Percentiles rank a stretch among this genome's conserved stretches.
Evolutionary conservation across 805 yeast genomes (phyloP).

Genomic region (Candida xyloterini): DNA sequence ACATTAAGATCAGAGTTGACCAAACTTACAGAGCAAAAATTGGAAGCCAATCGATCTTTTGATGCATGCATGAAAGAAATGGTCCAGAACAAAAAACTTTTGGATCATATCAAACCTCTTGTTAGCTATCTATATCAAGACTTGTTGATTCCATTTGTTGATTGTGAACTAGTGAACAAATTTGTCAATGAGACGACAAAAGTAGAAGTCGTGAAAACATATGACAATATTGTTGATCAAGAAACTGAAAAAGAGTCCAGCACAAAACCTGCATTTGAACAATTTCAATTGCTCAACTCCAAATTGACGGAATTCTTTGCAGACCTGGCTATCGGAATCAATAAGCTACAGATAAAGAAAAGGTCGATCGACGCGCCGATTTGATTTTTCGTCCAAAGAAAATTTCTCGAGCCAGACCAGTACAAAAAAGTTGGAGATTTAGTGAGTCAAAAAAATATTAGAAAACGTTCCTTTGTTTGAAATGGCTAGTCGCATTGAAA

Average conservation of each 20-base stretch:
- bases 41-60: not conserved
- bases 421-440: conserved; percentile 1
- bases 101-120: conserved; percentile 7
- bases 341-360: not conserved
- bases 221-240: conserved; percentile 1
- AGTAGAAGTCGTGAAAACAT: conserved; percentile 5
- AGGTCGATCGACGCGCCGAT: conserved; percentile 6
- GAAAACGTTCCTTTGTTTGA: conserved; percentile 1
- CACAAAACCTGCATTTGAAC: not conserved
- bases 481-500: conserved; percentile 32
- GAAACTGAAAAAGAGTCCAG: not conserved
- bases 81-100: not conserved
- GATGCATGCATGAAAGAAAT: not conserved
- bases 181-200: not conserved
- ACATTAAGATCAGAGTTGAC: not conserved
- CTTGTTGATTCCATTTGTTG: conserved; percentile 16
- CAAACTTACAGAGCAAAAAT: not conserved
- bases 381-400: not conserved
- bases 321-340: conserved; percentile 11
- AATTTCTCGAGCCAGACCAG: conserved; percentile 7
- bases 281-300: conserved; percentile 2
- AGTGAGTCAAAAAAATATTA: conserved; percentile 6
- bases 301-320: conserved; percentile 11
- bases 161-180: conserved; percentile 6
- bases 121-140: conserved; percentile 14